Evolutionary conservation across 352 stramenopile genomes (phyloP).

Genomic region (Pythium rishiriense): DNA sequence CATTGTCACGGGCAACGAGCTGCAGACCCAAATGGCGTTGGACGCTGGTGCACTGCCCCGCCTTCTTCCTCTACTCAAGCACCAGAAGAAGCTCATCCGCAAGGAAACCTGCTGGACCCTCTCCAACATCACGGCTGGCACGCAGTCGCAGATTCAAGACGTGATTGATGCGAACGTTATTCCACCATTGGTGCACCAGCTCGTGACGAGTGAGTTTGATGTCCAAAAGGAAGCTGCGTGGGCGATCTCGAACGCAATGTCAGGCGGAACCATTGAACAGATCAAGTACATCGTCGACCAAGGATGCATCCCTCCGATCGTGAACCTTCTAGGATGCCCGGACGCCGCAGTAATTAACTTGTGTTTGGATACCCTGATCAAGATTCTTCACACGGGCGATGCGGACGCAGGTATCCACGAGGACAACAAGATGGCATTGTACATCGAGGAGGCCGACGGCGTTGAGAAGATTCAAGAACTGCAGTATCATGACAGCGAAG

Average conservation of each 20-base stretch:
- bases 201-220: constrained; percentile 69
- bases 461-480: constrained; percentile 97
- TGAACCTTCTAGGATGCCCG: constrained; percentile 91
- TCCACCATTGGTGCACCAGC: constrained; percentile 58
- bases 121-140: constrained; percentile 81
- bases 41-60: constrained; percentile 52
- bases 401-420: constrained; percentile 77
- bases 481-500: constrained; percentile 96
- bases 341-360: constrained; percentile 98
- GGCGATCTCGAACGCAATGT: constrained; percentile 82
- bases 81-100: constrained; percentile 78
- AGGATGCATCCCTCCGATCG: constrained; percentile 97
- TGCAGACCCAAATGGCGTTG: constrained; percentile 73
- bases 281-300: constrained; percentile 97
- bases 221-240: constrained; percentile 86
- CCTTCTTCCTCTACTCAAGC: constrained; percentile 67
- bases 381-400: constrained; percentile 89
- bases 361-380: constrained; percentile 97
- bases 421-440: constrained; percentile 95
- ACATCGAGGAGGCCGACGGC: constrained; percentile 95
- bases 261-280: constrained; percentile 84
- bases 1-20: constrained; percentile 96
- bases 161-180: constrained; percentile 80
- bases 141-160: constrained; percentile 68
- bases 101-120: constrained; percentile 87